Percentiles rank a stretch among this genome's conserved stretches.
phyloP scores from a whole-genome alignment of 2,329 filamentous ascomycete species.

The Ciborinia camelliae region DNA sequence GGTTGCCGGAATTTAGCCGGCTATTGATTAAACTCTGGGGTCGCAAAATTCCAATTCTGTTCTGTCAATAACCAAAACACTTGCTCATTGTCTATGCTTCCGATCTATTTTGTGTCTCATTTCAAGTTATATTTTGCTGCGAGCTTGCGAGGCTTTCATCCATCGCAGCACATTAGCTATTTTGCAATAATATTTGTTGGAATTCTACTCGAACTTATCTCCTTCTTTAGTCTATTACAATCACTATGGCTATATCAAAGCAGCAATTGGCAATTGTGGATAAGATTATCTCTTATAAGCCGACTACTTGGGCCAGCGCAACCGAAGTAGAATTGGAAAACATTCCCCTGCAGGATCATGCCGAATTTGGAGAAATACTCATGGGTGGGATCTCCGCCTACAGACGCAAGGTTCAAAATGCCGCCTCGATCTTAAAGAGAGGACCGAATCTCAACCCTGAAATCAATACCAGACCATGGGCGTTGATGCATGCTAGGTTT shows the following conservation, averaged over 20 bases:
- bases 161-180: not conserved
- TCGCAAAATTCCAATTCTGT: not conserved
- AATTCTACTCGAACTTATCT: too few relatives aligned
- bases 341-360: not conserved
- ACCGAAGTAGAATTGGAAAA: not conserved
- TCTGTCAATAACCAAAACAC: not conserved
- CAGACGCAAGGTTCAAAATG: not conserved
- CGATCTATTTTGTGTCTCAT: not conserved
- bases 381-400: not conserved
- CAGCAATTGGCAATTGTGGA: not conserved
- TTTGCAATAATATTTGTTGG: not conserved
- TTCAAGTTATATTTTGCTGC: accelerated
- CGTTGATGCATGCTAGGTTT: not conserved
- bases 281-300: not conserved
- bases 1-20: not conserved
- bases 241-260: not conserved
- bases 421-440: not conserved
- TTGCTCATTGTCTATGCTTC: not conserved
- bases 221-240: not conserved
- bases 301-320: not conserved
- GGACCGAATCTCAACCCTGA: not conserved
- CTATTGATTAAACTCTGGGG: not conserved
- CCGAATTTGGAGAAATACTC: not conserved
- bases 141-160: not conserved
- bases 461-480: not conserved